phyloP scores from a whole-genome alignment of 176 grass and related monocot species.

The Ensete glaucum region DNA sequence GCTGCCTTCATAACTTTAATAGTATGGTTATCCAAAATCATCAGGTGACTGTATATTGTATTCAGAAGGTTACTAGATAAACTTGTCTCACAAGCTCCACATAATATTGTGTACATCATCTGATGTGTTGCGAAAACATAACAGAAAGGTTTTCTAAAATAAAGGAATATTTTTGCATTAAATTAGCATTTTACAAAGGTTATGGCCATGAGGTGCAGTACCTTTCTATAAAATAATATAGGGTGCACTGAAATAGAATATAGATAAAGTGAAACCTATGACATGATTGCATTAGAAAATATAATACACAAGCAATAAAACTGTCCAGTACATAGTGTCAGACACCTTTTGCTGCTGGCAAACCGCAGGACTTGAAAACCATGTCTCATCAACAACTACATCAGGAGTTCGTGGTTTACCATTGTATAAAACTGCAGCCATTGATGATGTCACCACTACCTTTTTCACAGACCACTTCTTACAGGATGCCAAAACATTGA shows the following conservation, averaged over 20 bases:
- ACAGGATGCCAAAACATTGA: slow-evolving; percentile 31
- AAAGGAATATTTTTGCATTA: too few relatives aligned
- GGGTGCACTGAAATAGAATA: background rate
- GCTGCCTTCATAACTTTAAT: background rate
- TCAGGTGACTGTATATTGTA: background rate
- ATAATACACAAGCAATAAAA: background rate
- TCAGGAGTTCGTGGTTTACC: slow-evolving; percentile 16
- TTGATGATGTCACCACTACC: slow-evolving; percentile 32
- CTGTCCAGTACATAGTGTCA: background rate
- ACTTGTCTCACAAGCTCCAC: too few relatives aligned
- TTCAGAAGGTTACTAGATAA: background rate
- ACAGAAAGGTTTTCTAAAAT: too few relatives aligned
- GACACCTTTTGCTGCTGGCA: slow-evolving; percentile 20
- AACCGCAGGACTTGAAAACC: slow-evolving; percentile 18
- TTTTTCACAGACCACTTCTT: slow-evolving; percentile 22
- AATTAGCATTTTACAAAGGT: background rate
- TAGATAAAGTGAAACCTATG: background rate
- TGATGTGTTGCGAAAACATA: too few relatives aligned
- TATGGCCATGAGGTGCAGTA: background rate
- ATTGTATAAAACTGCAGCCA: slow-evolving; percentile 15
- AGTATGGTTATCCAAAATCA: background rate
- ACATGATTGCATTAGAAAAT: background rate
- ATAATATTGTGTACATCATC: too few relatives aligned
- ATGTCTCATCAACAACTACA: slow-evolving; percentile 30
- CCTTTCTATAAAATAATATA: background rate